phyloP scores from a whole-genome alignment of 2,329 filamentous ascomycete species.

The Aureobasidium sp. region DNA sequence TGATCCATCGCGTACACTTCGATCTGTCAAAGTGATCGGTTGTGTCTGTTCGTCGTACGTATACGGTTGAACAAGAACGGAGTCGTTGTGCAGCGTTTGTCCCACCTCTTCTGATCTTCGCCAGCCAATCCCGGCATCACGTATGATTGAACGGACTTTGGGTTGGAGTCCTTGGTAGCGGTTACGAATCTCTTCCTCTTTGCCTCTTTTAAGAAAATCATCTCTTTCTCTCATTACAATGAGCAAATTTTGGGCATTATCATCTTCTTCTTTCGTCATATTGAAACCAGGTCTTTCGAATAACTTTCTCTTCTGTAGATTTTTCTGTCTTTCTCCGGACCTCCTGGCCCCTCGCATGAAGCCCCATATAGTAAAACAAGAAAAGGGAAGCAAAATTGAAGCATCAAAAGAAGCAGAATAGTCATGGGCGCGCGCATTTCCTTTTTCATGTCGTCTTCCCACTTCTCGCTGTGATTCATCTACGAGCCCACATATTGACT shows the following conservation, averaged over 20 bases:
- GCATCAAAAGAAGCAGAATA: neutral
- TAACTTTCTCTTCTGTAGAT: constrained; percentile 11
- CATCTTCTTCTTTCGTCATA: neutral
- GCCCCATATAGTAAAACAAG: neutral
- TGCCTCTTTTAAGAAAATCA: neutral
- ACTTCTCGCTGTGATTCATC: neutral
- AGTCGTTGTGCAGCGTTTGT: neutral
- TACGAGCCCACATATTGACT: neutral
- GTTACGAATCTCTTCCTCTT: neutral
- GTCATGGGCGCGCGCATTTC: neutral
- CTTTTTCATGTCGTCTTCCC: neutral
- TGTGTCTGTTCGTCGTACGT: neutral
- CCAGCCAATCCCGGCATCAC: neutral
- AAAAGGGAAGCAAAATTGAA: neutral
- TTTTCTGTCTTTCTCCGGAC: constrained; percentile 10
- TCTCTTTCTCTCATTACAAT: neutral
- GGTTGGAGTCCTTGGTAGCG: neutral
- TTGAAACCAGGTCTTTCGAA: neutral
- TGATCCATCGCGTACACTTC: neutral
- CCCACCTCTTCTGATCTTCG: neutral
- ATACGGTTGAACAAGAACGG: neutral
- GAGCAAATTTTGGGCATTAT: neutral
- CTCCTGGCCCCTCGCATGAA: neutral
- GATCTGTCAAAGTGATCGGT: too few relatives aligned
- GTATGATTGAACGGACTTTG: neutral